Base-by-base conservation (phyloP, 2,329 filamentous ascomycete species). In the Alternaria incomplexa region DNA sequence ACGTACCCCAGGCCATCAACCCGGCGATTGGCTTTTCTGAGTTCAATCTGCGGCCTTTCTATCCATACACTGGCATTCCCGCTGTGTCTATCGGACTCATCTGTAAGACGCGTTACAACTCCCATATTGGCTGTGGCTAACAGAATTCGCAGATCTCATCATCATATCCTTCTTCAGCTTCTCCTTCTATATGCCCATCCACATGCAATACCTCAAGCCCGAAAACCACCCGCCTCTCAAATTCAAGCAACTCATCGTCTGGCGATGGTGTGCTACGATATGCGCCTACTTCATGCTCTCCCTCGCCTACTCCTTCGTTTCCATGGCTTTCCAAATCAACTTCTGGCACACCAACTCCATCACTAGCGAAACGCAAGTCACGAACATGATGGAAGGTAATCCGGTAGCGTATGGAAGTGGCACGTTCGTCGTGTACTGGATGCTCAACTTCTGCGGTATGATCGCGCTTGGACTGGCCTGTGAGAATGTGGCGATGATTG, bases 121-220 rank as follows among this genome's bases (percentile, higher is more conserved):
- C 8, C 9, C 22, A 53, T 23, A 5, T 9, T 15, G 6, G 13
- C 7, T 17, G 20, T 56, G 4, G 56, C 57, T 56, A 43, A 53
- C 7, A 4, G 15, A 3, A 6, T 6, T 44, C 3, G 6, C 26
- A 72, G 71, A 90, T 71, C 79, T 90, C 2, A 90, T 91, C 69
- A 90, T 91, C 69, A 82, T 90, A 44, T 86, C 87, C 0, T 90
- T 90, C 80, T 90, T 90, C 80, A 87, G 84, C 26, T 90, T 88
- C 75, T 82, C 85, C 0, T 90, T 90, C 79, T 88, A 90, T 69
- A 80, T 90, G 47, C 88, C 88, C 0, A 86, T 89, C 13, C 88
- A 91, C 73, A 84, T 83, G 68, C 84, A 86, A 71, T 89, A 88
- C 72, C 81, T 89, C 62, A 82, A 82, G 15, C 83, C 85, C 0